Base-by-base conservation (phyloP, 257 asterid species). In the Scutellaria galericulata region DNA sequence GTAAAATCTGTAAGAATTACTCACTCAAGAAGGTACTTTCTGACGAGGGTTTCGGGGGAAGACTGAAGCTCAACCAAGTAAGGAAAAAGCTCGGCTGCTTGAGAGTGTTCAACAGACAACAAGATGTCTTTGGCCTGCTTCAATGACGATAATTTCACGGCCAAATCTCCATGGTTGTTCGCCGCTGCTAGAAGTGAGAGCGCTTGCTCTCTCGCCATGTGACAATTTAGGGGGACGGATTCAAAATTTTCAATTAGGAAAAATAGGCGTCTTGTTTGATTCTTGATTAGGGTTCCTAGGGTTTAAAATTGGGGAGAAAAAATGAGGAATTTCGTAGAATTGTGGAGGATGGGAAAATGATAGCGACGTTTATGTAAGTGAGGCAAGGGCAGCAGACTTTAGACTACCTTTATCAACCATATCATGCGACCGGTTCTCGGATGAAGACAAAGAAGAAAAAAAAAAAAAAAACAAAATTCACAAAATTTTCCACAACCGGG, bases 141-240 rank as follows among this genome's bases (percentile, higher is more conserved):
- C 84, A 94, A 71, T 46, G 99, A 89, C 63, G 97, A 87, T 5
- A 91, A 61, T 85, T 94, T 94, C 22, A 94, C 95, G 22, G 90
- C 84, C 86, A 94, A 86, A 81, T 94, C 98, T 9, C 95, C 98
- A 50, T 91, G 93, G 84, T 94, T 91, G 74, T 94, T 91, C 78
- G 90, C 96, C 70, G 97, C 90, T 59, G 96, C 96, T 22, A 94
- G 90, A 62, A 91, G 87, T 68, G 95, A 74, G 58, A 93, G 86
- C 70, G 93, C 97, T 79, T 87, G 93, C 87, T 90, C 97, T 85
- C 89, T 81, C 79, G 86, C 80, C 76, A 78, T 73, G 35, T 69
- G 82, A 39, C 84, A 61, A 62, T 68, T 57, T 18, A 9, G 64
- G 40, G 5, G 39, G 13, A 27, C 15, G 10, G 37, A 69, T 52